Conservation (phyloP, 1,139 yeast genomes). For the Citeromyces siamensis region DNA sequence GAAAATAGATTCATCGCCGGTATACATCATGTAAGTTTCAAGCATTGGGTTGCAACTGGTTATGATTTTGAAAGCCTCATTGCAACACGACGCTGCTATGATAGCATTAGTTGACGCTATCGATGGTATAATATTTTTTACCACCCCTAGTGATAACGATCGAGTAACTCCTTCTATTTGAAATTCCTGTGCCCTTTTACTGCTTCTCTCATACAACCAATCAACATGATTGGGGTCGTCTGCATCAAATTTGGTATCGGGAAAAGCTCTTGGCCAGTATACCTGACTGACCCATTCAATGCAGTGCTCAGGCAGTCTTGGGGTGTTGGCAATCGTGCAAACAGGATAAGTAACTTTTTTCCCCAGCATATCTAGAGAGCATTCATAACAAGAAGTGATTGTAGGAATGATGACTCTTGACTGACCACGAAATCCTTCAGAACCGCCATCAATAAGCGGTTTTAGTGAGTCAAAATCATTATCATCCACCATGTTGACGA, state of each 20-base stretch:
- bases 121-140: constrained; percentile 87
- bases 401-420: constrained; percentile 81
- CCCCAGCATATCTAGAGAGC: constrained; percentile 69
- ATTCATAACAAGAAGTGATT: constrained; percentile 83
- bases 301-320: constrained; percentile 89
- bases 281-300: constrained; percentile 82
- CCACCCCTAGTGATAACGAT: constrained; percentile 70
- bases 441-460: constrained; percentile 91
- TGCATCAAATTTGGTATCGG: constrained; percentile 41
- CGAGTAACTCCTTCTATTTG: constrained; percentile 66
- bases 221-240: constrained; percentile 60
- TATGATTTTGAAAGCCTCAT: constrained; percentile 72
- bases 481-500: constrained; percentile 48
- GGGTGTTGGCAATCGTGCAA: constrained; percentile 92
- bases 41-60: constrained; percentile 58
- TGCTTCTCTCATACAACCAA: constrained; percentile 48
- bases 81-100: constrained; percentile 84
- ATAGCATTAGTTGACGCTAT: constrained; percentile 92
- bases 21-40: constrained; percentile 78
- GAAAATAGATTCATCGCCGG: constrained; percentile 69
- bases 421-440: constrained; percentile 93
- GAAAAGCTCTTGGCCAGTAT: constrained; percentile 53
- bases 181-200: constrained; percentile 47
- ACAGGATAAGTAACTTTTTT: constrained; percentile 71
- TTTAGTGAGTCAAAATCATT: constrained; percentile 43